Evolutionary conservation across 495 filamentous ascomycete species (phyloP).

Genomic region (Aspergillus olivimuriae): DNA sequence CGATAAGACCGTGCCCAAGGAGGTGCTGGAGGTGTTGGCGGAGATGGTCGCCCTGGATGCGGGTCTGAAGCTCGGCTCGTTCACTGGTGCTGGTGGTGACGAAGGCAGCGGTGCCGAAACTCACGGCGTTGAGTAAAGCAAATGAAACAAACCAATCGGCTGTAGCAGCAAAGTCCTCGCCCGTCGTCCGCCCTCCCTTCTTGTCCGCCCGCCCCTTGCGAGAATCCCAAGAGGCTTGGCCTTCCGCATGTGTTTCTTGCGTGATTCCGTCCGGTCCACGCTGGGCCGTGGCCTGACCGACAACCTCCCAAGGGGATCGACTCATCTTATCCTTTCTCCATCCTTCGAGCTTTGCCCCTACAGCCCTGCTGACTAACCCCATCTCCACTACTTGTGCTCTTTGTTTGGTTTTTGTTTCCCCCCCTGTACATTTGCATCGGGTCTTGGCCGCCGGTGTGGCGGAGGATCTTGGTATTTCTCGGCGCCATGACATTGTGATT

Average conservation of each 20-base stretch:
- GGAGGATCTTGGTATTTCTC: conserved; percentile 31
- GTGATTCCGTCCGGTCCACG: conserved; percentile 13
- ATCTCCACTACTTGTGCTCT: conserved; percentile 22
- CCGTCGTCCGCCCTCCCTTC: conserved; percentile 4
- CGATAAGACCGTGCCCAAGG: conserved; percentile 96
- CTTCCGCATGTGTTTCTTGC: conserved; percentile 8
- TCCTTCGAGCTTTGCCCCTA: conserved; percentile 1
- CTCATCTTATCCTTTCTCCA: conserved; percentile 6
- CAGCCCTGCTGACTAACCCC: background rate
- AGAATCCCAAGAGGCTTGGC: conserved; percentile 14
- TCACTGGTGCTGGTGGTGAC: conserved; percentile 25
- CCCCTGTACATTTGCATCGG: conserved; percentile 27
- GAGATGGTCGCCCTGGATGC: conserved; percentile 95
- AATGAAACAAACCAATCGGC: background rate
- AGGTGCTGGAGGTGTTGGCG: conserved; percentile 87
- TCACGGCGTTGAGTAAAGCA: conserved; percentile 34
- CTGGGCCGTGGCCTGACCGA: conserved; percentile 18
- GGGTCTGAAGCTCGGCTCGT: conserved; percentile 55
- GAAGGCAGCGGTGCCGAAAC: conserved; percentile 28
- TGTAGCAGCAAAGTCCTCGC: background rate
- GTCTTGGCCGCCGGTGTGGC: conserved; percentile 17
- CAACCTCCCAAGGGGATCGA: conserved; percentile 6
- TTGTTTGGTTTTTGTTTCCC: conserved; percentile 3
- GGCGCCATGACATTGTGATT: conserved; percentile 29
- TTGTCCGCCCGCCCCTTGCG: too few species aligned